Evolutionary conservation across 2,329 filamentous ascomycete genomes (phyloP).

Genomic region (Cladosporium sp.): DNA sequence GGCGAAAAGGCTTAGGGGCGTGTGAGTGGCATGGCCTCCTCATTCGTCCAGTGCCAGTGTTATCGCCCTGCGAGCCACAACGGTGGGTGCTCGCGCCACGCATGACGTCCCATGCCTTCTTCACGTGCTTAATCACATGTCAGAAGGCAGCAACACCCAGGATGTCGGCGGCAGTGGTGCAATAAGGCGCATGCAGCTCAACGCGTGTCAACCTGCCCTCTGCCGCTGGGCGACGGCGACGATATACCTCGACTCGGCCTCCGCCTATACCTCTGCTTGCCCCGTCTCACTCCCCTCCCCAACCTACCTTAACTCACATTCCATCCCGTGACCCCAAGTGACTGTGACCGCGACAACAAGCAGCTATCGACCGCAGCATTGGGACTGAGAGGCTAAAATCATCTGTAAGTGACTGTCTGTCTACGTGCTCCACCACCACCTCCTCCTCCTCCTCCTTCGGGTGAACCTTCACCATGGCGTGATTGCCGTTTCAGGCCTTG

Average conservation of each 20-base stretch:
- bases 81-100: not conserved
- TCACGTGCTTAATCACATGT: constrained; percentile 5
- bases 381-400: not conserved
- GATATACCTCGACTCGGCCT: constrained; percentile 1
- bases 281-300: constrained; percentile 1
- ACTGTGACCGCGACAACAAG: not conserved
- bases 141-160: constrained; percentile 3
- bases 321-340: constrained; percentile 1
- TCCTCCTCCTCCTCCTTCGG: not conserved
- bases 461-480: not conserved
- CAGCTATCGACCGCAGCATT: not conserved
- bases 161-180: not conserved
- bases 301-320: not conserved
- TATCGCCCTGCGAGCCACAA: not conserved
- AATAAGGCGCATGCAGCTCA: constrained; percentile 16
- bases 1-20: not conserved
- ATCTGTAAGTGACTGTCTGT: not conserved
- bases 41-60: not conserved
- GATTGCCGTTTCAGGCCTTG: not conserved
- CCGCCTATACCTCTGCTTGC: not conserved
- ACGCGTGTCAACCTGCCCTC: constrained; percentile 9
- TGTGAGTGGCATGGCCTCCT: not conserved
- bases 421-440: not conserved
- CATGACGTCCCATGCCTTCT: not conserved
- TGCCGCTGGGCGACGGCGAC: not conserved